Evolutionary conservation across 352 stramenopile species (phyloP).

Genomic region (Phytophthora boehmeriae): DNA sequence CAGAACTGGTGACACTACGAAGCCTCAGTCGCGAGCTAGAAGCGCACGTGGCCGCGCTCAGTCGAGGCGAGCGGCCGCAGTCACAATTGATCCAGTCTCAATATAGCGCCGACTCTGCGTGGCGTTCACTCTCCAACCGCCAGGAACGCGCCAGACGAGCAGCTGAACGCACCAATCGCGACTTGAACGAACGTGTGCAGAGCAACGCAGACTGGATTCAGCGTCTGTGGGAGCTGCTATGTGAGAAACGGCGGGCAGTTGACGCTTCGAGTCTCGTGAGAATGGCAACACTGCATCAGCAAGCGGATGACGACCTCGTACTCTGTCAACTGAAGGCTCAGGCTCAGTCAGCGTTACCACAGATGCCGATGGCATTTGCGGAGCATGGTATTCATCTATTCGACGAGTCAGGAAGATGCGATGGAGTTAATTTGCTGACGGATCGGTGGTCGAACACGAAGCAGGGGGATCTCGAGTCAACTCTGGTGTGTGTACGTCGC

Average conservation of each 20-base stretch:
- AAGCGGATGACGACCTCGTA: constrained; percentile 12
- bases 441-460: constrained; percentile 8
- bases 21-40: constrained; percentile 19
- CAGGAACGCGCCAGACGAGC: constrained; percentile 11
- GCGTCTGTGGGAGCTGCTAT: constrained; percentile 30
- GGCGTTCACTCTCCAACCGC: constrained; percentile 18
- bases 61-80: background rate
- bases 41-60: constrained; percentile 2
- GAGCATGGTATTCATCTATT: constrained; percentile 1
- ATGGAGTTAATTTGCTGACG: background rate
- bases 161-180: constrained; percentile 15
- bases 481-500: constrained; percentile 7
- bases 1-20: constrained; percentile 22
- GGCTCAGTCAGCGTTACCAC: background rate
- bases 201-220: constrained; percentile 39
- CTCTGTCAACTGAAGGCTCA: constrained; percentile 11
- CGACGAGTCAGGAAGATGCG: too few species aligned
- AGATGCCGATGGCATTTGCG: constrained; percentile 6
- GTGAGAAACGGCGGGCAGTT: constrained; percentile 11
- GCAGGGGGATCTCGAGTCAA: background rate
- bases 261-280: constrained; percentile 2
- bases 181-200: constrained; percentile 14
- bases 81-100: background rate
- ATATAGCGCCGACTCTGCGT: constrained; percentile 10
- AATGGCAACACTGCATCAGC: constrained; percentile 3